Conservation (phyloP, 805 yeast genomes). For the Zygosaccharomyces bailii region DNA sequence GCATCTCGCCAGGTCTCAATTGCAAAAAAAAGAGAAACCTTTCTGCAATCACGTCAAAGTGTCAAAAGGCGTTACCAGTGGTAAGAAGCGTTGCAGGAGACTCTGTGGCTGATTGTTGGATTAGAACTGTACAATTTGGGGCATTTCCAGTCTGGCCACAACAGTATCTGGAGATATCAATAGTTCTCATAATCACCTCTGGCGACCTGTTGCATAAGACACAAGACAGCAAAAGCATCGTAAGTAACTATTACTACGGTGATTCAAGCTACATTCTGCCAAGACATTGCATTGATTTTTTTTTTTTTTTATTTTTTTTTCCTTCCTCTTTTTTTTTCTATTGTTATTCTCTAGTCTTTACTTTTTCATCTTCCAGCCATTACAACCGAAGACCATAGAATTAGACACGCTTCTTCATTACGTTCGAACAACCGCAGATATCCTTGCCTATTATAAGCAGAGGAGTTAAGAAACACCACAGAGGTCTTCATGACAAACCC, state of each 20-base stretch:
- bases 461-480: not conserved
- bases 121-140: not conserved
- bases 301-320: not conserved
- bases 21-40: not conserved
- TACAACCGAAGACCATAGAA: slow-evolving; percentile 1
- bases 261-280: no score
- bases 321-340: not conserved
- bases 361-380: not conserved
- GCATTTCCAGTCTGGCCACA: not conserved
- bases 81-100: not conserved
- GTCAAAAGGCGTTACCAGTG: not conserved
- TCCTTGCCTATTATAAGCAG: not conserved
- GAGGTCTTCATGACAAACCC: not conserved
- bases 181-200: not conserved
- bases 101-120: not conserved
- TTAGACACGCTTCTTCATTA: not conserved
- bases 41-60: not conserved
- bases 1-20: not conserved
- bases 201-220: no score
- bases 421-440: not conserved
- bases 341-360: not conserved
- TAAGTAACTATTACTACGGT: not conserved
- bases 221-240: no score
- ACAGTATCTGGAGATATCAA: not conserved
- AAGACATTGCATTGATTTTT: not conserved